These are phyloP conservation scores for Nakazawaea ambrosiae DNA, from an alignment of 805 yeast genomes.

Conservation along the genomic window DNA sequence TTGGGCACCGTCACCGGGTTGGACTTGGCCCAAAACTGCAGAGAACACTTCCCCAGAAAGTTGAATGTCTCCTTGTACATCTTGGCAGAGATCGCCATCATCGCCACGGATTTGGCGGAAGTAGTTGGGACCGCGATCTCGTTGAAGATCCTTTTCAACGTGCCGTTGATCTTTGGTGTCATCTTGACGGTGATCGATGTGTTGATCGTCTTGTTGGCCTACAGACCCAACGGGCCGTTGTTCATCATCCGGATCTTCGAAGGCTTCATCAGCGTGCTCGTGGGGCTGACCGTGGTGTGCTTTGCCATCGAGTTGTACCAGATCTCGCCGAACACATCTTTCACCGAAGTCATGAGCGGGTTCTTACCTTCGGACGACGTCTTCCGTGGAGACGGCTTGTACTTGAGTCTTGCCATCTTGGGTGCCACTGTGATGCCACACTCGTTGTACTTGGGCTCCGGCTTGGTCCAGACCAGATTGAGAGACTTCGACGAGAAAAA, in stretches of 20 bases:
- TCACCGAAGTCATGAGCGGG: constrained; percentile 47
- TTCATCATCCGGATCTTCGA: constrained; percentile 73
- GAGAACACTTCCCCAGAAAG: constrained; percentile 61
- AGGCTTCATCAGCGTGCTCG: constrained; percentile 62
- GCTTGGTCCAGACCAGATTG: constrained; percentile 79
- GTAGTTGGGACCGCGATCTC: constrained; percentile 92
- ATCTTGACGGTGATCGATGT: constrained; percentile 78
- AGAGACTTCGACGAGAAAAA: constrained; percentile 58
- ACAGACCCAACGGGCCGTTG: constrained; percentile 71
- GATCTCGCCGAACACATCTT: constrained; percentile 45
- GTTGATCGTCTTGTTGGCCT: constrained; percentile 67
- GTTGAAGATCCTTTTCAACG: constrained; percentile 63
- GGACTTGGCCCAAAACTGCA: constrained; percentile 81
- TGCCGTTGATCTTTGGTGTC: constrained; percentile 74
- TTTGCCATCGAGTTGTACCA: constrained; percentile 63
- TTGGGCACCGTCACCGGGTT: constrained; percentile 86
- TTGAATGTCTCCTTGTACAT: constrained; percentile 56
- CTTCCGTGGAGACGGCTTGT: constrained; percentile 58
- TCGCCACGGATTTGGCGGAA: constrained; percentile 91
- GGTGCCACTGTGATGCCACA: constrained; percentile 98
- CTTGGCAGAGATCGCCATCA: constrained; percentile 79
- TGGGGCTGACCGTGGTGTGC: constrained; percentile 67
- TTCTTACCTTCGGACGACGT: constrained; percentile 63
- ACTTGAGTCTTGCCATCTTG: constrained; percentile 71
- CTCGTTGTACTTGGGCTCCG: constrained; percentile 76